A percentile compares a stretch with the other conserved stretches of the same genome.
phyloP scores from a whole-genome alignment of 768 basidiomycete genomes.

The Amanita fuliginea region DNA sequence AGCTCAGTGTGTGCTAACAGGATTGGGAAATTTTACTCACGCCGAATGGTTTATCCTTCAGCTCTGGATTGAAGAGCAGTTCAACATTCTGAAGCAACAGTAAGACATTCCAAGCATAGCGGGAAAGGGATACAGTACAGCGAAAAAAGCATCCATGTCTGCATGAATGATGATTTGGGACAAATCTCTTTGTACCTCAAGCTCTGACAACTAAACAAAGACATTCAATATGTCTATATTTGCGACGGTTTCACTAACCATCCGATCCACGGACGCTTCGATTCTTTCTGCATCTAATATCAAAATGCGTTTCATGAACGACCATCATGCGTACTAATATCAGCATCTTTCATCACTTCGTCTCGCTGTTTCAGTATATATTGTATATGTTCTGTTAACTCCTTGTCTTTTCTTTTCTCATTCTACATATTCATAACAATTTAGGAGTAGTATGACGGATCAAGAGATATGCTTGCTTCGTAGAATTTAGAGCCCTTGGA shows the following conservation, averaged over 20 bases:
- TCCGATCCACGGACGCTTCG: slow-evolving; percentile 54
- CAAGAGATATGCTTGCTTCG: slow-evolving; percentile 34
- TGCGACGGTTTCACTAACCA: slow-evolving; percentile 34
- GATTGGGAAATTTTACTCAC: slow-evolving; percentile 25
- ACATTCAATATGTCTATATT: background rate
- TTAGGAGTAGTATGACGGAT: slow-evolving; percentile 1
- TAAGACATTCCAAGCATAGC: background rate
- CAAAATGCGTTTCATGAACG: slow-evolving; percentile 10
- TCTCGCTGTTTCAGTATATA: slow-evolving; percentile 58
- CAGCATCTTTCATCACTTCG: slow-evolving; percentile 40
- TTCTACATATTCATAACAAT: slow-evolving; percentile 33
- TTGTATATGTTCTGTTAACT: slow-evolving; percentile 66
- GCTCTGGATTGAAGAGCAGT: slow-evolving; percentile 48
- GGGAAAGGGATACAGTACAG: slow-evolving; percentile 21
- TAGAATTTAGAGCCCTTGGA: slow-evolving; percentile 93
- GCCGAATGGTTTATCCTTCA: slow-evolving; percentile 64
- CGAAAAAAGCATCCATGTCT: slow-evolving; percentile 94
- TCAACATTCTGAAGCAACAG: slow-evolving; percentile 47
- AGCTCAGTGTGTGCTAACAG: slow-evolving; percentile 7
- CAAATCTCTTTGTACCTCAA: slow-evolving; percentile 71
- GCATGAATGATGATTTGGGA: slow-evolving; percentile 84
- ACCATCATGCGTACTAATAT: slow-evolving; percentile 35
- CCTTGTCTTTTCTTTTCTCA: slow-evolving; percentile 84
- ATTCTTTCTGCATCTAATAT: slow-evolving; percentile 33
- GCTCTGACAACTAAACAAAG: slow-evolving; percentile 41